Evolutionary conservation across 2,329 filamentous ascomycete genomes (phyloP), one percentile per base, ranked within the genome.

Genomic region (Aspergillus oerlinghausenensis): DNA sequence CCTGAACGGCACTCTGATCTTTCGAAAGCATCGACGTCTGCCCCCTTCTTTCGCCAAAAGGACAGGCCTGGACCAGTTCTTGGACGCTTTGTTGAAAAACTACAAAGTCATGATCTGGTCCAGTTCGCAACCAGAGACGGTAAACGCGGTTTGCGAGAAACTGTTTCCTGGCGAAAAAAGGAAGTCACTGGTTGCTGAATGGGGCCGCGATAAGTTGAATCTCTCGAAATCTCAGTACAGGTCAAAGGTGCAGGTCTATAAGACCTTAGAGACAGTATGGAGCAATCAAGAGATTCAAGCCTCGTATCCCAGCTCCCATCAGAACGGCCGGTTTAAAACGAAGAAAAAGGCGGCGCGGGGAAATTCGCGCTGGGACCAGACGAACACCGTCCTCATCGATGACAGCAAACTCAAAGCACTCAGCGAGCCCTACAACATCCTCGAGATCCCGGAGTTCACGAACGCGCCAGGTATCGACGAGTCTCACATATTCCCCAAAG

Each of bases 91-190:
- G 63, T 81, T 96, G 63, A 75, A 82, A 11, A 86, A 87, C 57
- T 93, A 95, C 77, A 79, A 80, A 52, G 88, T 96, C 29, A 90
- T 92, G 76, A 84, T 97, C 56, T 99, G 93, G 92, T 96, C 93
- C 1, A 96, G 90, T 6, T 92, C 93, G 0, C 83, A 81, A 21
- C 87, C 86, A 0, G 73, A 82, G 1, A 97, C 94, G 62, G 90
- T 96, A 14, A 63, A 73, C 8, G 76, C 75, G 38, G 84, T 90
- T 59, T 74, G 77, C 2, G 76, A 83, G 50, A 65, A 70, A 28
- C 80, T 96, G 0, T 80, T 96, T 56, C 77, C 80, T 0, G 71
- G 75, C 0, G 68, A 79, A 1, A 80, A 88, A 63, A 78, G 77
- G 32, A 56, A 73, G 0, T 73, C 79, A 25, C 79, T 95, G 19